Percentiles rank a stretch among this genome's conserved stretches.
Evolutionary conservation across 257 asterid genomes (phyloP).

Genomic region (Solanum appendiculatum): DNA sequence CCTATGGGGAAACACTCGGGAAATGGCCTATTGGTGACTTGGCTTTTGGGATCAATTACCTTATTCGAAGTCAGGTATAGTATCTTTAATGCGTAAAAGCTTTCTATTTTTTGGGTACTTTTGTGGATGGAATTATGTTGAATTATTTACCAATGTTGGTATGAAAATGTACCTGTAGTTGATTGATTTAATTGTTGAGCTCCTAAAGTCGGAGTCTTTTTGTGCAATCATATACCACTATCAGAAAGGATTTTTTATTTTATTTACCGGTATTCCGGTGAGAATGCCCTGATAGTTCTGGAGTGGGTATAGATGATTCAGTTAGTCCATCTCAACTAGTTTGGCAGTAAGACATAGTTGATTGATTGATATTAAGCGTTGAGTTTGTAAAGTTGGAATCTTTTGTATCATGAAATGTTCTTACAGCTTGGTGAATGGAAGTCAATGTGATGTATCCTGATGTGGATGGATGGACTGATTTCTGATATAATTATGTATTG

Average conservation of each 20-base stretch:
- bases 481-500: background rate
- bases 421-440: background rate
- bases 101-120: background rate
- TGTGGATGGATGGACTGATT: background rate
- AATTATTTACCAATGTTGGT: background rate
- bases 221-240: background rate
- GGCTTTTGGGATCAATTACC: constrained; percentile 74
- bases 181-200: background rate
- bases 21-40: constrained; percentile 89
- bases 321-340: background rate
- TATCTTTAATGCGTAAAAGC: background rate
- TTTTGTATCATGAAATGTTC: background rate
- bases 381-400: background rate
- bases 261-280: background rate
- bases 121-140: background rate
- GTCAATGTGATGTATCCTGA: background rate
- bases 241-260: background rate
- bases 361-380: background rate
- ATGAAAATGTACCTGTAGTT: background rate
- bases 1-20: constrained; percentile 75
- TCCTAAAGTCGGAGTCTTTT: background rate
- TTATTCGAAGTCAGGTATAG: constrained; percentile 66
- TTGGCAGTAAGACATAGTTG: background rate
- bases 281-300: background rate
- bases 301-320: background rate